Evolutionary conservation across 345 rosid species (phyloP).

Genomic region (Cardamine chenopodiifolia): DNA sequence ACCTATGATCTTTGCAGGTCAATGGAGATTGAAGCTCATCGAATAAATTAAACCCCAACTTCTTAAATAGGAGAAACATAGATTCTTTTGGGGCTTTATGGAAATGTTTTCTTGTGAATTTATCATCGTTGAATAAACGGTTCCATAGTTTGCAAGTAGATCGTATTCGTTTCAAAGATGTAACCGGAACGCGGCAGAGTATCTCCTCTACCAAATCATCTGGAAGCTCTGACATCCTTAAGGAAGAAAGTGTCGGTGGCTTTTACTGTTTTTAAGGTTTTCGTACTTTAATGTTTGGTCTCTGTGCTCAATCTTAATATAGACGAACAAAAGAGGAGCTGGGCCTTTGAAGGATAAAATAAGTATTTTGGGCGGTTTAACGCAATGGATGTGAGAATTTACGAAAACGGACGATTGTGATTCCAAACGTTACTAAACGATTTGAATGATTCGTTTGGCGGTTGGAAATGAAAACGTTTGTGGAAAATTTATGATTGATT

Average conservation of each 20-base stretch:
- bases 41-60: background rate
- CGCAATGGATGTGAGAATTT: too few relatives aligned
- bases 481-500: too few relatives aligned
- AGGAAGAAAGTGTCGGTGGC: background rate
- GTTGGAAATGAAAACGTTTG: too few relatives aligned
- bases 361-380: too few relatives aligned
- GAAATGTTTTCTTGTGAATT: conserved; percentile 5
- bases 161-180: background rate
- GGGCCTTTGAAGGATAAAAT: too few relatives aligned
- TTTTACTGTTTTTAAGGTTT: background rate
- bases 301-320: background rate
- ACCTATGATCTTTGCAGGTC: background rate
- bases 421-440: too few relatives aligned
- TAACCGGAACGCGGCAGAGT: conserved; percentile 2
- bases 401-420: too few relatives aligned
- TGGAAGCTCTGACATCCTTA: background rate
- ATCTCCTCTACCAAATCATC: background rate
- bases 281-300: background rate
- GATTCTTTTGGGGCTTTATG: background rate
- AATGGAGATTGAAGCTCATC: background rate
- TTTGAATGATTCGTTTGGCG: too few relatives aligned
- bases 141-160: conserved; percentile 17
- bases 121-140: background rate
- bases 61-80: background rate
- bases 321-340: too few relatives aligned